These are phyloP conservation scores for Aspergillus taichungensis DNA, from an alignment of 495 filamentous ascomycete genomes.

Conservation along the genomic window DNA sequence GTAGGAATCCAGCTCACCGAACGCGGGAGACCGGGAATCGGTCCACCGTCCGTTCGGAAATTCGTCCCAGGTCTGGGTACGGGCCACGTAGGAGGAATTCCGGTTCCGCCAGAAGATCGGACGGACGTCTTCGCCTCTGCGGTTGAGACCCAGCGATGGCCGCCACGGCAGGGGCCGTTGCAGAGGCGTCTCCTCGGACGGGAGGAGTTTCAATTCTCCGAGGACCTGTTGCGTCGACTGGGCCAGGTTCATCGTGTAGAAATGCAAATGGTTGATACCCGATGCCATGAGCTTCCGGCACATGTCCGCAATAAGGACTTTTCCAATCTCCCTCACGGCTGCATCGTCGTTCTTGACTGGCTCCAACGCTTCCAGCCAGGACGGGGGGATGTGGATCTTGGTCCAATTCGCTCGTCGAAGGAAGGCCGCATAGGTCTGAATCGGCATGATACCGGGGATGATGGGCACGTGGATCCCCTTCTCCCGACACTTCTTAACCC, in stretches of 20 bases:
- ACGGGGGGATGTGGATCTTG: constrained; percentile 67
- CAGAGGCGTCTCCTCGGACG: constrained; percentile 62
- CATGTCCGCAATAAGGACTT: constrained; percentile 83
- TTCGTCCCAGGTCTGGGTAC: constrained; percentile 98
- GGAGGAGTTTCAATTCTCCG: constrained; percentile 74
- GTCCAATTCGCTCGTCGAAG: constrained; percentile 83
- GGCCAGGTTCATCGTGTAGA: constrained; percentile 99
- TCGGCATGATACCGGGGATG: constrained; percentile 98
- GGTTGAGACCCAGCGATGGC: constrained; percentile 79
- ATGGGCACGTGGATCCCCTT: constrained; percentile 85
- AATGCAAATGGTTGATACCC: constrained; percentile 86
- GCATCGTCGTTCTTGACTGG: constrained; percentile 95
- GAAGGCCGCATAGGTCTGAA: constrained; percentile 89
- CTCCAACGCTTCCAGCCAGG: constrained; percentile 75
- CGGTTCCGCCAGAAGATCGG: constrained; percentile 99
- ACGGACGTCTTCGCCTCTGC: constrained; percentile 88
- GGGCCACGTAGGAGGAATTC: constrained; percentile 86
- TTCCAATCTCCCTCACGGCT: constrained; percentile 83
- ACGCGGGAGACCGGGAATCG: constrained; percentile 92
- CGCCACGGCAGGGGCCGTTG: constrained; percentile 90
- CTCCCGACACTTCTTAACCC: constrained; percentile 77
- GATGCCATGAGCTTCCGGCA: constrained; percentile 72
- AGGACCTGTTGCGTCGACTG: constrained; percentile 90
- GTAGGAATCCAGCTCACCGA: constrained; percentile 93
- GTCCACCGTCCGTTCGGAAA: constrained; percentile 99